Evolutionary conservation across 1,284 basidiomycete species (phyloP), one percentile per base, ranked within the genome.

Genomic region (Gymnopus androsaceus): DNA sequence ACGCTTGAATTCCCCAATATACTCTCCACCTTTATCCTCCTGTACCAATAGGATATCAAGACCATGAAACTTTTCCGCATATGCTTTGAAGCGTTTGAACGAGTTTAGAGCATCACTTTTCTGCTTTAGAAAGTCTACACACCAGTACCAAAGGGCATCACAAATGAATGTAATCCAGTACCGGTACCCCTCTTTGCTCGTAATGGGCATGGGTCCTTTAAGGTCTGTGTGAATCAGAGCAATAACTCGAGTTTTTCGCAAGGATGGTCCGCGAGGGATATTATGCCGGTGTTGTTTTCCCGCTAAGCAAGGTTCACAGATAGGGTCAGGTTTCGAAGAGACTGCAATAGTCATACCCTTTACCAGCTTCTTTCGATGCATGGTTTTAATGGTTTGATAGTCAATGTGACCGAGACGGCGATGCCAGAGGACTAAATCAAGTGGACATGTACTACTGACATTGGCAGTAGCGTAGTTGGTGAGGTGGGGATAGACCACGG

Each of bases 101-200:
- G 59, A 55, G 3, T 51, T 40, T 48, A 71, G 66, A 12, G 64
- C 63, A 2, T 75, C 68, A 37, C 59, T 67, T 64, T 75, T 78
- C 15, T 40, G 42, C 19, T 61, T 66, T 25, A 76, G 57, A 14
- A 66, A 62, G 30, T 59, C 48, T 1, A 67, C 62, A 40, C 54
- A 63, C 41, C 60, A 57, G 19, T 63, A 63, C 6, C 59, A 53
- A 3, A 63, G 62, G 37, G 55, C 60, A 49, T 74, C 66, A 59
- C 75, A 68, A 49, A 73, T 70, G 57, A 73, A 71, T 1, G 65
- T 67, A n/a, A 72, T 60, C 65, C 66, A 69, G 59, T 73, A 75
- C 5, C 58, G 59, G 44, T 63, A 66, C 4, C 71, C 72, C 27
- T 59, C 54, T 15, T 38, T 55, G 23, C 67, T 65, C n/a, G 37